Percentiles rank a stretch among this genome's conserved stretches.
Conservation (phyloP, 2,329 filamentous ascomycete species). For the Fusarium napiforme region DNA sequence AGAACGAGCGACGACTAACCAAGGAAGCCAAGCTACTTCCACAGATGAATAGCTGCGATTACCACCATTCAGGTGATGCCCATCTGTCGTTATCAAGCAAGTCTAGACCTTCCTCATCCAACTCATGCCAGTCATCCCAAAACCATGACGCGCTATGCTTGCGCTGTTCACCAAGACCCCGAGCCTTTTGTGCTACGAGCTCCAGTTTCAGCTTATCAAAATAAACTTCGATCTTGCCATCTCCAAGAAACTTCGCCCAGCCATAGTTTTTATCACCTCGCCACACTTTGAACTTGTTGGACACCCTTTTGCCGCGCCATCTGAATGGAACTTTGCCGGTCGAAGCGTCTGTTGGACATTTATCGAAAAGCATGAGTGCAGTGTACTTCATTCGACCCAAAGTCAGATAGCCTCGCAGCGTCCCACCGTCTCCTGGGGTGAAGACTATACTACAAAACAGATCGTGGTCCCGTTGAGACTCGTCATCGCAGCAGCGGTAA, state of each 20-base stretch:
- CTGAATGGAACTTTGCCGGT: background rate
- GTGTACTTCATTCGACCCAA: background rate
- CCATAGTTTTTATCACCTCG: background rate
- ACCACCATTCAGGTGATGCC: background rate
- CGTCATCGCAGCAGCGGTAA: background rate
- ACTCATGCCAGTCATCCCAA: background rate
- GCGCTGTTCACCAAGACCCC: fast-evolving
- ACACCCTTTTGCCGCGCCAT: background rate
- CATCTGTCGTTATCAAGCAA: background rate
- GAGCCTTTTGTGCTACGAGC: background rate
- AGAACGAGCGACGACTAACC: background rate
- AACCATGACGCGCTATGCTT: background rate
- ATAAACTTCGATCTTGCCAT: background rate
- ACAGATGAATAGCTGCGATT: fast-evolving
- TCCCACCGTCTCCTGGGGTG: background rate
- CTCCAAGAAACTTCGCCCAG: background rate
- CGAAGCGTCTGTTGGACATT: background rate
- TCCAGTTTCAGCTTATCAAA: background rate
- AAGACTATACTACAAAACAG: background rate
- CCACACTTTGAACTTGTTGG: background rate
- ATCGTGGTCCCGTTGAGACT: background rate
- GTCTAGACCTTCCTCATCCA: background rate
- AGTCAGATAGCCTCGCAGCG: background rate
- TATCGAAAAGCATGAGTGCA: background rate
- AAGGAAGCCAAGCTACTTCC: background rate